Conservation (phyloP, 495 filamentous ascomycete species). For the Talaromyces borbonicus region DNA sequence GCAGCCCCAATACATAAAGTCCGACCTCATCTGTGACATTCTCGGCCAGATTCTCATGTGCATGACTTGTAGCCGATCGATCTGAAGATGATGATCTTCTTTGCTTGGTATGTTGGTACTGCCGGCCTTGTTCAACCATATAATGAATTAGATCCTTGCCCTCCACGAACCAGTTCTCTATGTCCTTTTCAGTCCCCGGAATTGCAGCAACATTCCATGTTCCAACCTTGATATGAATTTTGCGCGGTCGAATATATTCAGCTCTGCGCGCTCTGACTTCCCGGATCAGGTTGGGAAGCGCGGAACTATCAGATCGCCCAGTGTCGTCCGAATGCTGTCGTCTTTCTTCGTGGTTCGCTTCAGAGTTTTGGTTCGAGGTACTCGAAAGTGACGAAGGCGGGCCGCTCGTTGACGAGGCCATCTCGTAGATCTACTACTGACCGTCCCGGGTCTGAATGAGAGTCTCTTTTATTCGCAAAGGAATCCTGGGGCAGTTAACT, state of each 20-base stretch:
- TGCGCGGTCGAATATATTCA: conserved; percentile 64
- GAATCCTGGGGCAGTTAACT: neutral
- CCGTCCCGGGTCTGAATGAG: no score
- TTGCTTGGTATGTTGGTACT: conserved; percentile 15
- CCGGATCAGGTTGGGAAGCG: conserved; percentile 41
- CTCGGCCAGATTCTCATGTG: conserved; percentile 19
- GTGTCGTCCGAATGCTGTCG: conserved; percentile 1
- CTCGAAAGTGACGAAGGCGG: neutral
- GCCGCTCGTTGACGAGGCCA: neutral
- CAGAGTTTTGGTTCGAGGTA: neutral
- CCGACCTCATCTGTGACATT: conserved; percentile 49
- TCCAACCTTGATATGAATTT: conserved; percentile 75
- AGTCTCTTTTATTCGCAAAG: no score
- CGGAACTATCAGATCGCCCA: conserved; percentile 12
- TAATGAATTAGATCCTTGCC: conserved; percentile 43
- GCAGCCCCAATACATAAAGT: conserved; percentile 82
- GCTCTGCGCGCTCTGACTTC: conserved; percentile 58
- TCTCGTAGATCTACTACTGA: no score
- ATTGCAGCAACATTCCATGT: conserved; percentile 91
- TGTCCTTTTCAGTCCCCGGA: conserved; percentile 72
- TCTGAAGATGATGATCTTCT: neutral
- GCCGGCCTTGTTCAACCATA: neutral
- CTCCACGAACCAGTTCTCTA: conserved; percentile 76
- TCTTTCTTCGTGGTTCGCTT: neutral
- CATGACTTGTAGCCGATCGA: neutral